Evolutionary conservation across 73 alveolate genomes (phyloP).

Genomic region (Diophrys sp.): DNA sequence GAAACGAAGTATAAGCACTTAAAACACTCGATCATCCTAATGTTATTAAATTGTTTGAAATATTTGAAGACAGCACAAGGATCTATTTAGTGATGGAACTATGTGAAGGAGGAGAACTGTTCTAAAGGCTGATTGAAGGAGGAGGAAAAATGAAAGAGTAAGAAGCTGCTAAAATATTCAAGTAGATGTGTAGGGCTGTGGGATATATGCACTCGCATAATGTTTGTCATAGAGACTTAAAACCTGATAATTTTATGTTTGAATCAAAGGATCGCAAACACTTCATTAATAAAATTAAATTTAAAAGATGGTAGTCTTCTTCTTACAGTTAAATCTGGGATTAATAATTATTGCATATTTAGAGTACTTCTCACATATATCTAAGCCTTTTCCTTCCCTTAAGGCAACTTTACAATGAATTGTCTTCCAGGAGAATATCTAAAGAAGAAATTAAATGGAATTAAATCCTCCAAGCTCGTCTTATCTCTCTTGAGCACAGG

Average conservation of each 20-base stretch:
- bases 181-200: conserved; percentile 39
- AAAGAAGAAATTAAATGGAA: no score
- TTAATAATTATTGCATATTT: no score
- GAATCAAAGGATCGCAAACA: conserved; percentile 69
- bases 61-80: conserved; percentile 66
- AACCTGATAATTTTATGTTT: conserved; percentile 88
- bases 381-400: no score
- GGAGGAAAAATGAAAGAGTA: conserved; percentile 85
- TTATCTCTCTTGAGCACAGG: no score
- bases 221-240: conserved; percentile 73
- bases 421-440: no score
- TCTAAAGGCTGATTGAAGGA: conserved; percentile 71
- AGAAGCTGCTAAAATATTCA: conserved; percentile 61
- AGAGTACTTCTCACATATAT: no score
- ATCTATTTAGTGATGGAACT: conserved; percentile 75
- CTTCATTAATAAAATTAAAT: no score
- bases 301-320: no score
- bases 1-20: conserved; percentile 56
- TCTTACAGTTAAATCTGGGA: no score
- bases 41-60: conserved; percentile 70
- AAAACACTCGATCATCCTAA: conserved; percentile 78
- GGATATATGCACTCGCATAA: conserved; percentile 34
- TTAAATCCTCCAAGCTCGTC: no score
- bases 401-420: no score
- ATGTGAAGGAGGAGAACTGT: conserved; percentile 94